Percentiles rank a stretch among this genome's conserved stretches.
These are phyloP conservation scores for Funneliformis geosporum DNA, from an alignment of 192 early-diverging fungal genomes.

Conservation along the genomic window DNA sequence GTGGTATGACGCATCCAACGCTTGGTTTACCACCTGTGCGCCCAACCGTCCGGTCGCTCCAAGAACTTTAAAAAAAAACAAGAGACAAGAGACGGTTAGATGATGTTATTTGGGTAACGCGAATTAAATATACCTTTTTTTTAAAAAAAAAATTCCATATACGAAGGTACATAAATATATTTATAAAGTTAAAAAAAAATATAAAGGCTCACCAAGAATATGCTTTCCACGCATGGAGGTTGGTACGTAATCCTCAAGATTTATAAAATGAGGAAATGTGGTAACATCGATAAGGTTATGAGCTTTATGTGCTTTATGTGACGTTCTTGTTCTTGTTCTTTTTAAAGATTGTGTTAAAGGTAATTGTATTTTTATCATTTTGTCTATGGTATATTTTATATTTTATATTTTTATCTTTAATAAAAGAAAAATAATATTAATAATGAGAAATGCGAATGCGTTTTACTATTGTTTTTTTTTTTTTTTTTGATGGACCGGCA, in stretches of 20 bases:
- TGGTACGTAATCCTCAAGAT: neutral
- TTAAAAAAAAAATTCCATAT: no score
- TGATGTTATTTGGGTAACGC: no score
- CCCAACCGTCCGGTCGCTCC: constrained; percentile 43
- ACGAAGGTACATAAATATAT: no score
- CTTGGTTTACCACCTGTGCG: constrained; percentile 42
- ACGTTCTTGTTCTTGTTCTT: neutral
- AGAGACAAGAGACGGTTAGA: no score
- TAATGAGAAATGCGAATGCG: no score
- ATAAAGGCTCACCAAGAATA: neutral
- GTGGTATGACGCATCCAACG: constrained; percentile 41
- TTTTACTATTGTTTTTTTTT: no score
- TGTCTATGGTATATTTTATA: neutral
- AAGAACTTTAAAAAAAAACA: constrained; percentile 35
- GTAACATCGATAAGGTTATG: neutral
- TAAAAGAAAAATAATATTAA: neutral
- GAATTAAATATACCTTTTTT: no score
- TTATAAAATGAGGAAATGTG: neutral
- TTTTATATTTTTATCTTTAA: no score
- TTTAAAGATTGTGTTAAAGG: neutral
- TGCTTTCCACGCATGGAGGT: neutral
- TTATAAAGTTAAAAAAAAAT: neutral
- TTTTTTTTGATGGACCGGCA: no score
- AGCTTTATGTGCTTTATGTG: neutral
- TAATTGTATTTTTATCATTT: neutral